Evolutionary conservation across 345 rosid genomes (phyloP), one percentile per base, ranked within the genome.

Genomic region (Gossypium thurberi): DNA sequence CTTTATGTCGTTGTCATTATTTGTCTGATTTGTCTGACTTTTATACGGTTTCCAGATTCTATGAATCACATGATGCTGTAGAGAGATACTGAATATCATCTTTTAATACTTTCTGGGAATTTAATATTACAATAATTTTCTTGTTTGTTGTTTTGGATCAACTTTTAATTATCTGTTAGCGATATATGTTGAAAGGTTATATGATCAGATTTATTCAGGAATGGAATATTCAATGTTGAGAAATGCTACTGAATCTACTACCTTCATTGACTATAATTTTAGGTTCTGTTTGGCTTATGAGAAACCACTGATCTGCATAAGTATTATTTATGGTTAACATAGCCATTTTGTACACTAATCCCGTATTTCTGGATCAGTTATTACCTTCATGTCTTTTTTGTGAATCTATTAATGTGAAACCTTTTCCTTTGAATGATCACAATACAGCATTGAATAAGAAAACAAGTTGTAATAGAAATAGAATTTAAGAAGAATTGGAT

Each of bases 241-340:
- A 50, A 50, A 28, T 50, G 46, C 25, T 26, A 10, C 58, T 28
- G 59, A 50, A 68, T 26, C 71, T 26, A 25, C 21, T 17, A 7
- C 53, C 14, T 23, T 26, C 57, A 47, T 3, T 43, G 52, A 17
- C 20, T 46, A 40, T 66, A 21, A 23, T 48, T 25, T 7, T 47
- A 67, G 71, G 21, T 67, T 67, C 57, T 67, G 57, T 46, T 65
- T 46, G 50, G 40, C 12, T 65, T 65, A 53, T 65, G 20, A 65
- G 70, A 46, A 65, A 46, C 21, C 13, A 20, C 69, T 20, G 37
- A 18, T 50, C 26, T 65, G 13, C 70, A 21, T 12, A 23, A 21
- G 37, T 65, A 37, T 65, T 46, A 65, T 44, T 46, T 21, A 26
- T 13, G 70, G 33, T 46, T 44, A 26, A 65, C 70, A 46, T 66